Base-by-base conservation (phyloP, 805 yeast species). In the Starmerella scarabaei region DNA sequence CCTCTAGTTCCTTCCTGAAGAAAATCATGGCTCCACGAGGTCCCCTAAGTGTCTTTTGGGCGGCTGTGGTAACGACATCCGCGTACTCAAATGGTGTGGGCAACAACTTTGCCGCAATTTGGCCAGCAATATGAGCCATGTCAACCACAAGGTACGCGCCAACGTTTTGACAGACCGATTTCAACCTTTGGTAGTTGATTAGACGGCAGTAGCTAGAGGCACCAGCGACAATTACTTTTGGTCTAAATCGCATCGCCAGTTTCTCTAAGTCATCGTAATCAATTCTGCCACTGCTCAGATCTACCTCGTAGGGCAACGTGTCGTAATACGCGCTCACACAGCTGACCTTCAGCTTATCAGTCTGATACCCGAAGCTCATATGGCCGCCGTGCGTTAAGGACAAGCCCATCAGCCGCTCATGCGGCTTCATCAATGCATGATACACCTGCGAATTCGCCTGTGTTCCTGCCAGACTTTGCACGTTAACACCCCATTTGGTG, bases 11-110 rank as follows among this genome's bases (percentile, higher is more conserved):
- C 64, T 81, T 83, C 71, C 95, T 80, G 75, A 78, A 88, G 72
- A 88, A 91, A 59, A 91, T 91, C 94, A 91, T 85, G 37, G 98
- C 96, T 63, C 97, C 98, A 68, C 98, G 81, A 60, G 98, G 98
- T 41, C 98, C 98, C 69, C 98, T 79, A 57, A 91, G 73, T 30
- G 98, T 88, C 68, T 91, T 91, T 71, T 91, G 98, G 42, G 98
- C 91, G 37, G 98, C 93, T 53, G 97, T 91, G 50, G 98, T 91
- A 55, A 91, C 97, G 51, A 91, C 82, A 59, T 91, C 98, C 41
- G 97, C 91, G 61, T 80, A 83, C 63, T 84, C 91, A 67, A 91
- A 91, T 49, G 98, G 98, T 42, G 94, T 79, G 52, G 85, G 91
- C 47, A 84, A 83, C 41, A 86, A 95, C 52, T 84, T 86, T 44